A percentile compares a stretch with the other conserved stretches of the same genome.
Evolutionary conservation across 768 basidiomycete genomes (phyloP).

Genomic region (Myochromella boudieri): DNA sequence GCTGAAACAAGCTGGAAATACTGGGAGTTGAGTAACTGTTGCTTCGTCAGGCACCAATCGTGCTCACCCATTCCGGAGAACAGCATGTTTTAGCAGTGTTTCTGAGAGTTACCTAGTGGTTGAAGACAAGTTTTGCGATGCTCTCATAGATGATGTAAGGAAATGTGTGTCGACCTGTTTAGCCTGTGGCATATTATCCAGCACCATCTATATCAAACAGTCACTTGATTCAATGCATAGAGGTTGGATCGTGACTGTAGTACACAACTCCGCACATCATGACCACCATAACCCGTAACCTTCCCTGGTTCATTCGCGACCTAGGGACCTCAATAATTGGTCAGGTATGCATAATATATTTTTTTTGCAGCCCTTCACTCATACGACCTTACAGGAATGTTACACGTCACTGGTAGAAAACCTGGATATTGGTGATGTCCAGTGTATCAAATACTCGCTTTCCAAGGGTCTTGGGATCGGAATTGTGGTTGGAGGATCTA

Average conservation of each 20-base stretch:
- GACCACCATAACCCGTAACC: conserved; percentile 76
- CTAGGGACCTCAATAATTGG: conserved; percentile 83
- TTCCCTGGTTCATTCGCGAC: conserved; percentile 85
- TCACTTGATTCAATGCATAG: too few relatives aligned
- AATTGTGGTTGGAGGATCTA: conserved; percentile 88
- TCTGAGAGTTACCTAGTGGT: too few relatives aligned
- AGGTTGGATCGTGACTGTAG: too few relatives aligned
- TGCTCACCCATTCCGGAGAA: conserved; percentile 21
- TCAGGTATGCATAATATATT: conserved; percentile 45
- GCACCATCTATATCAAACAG: conserved; percentile 5
- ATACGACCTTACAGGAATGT: conserved; percentile 61
- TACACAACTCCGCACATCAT: conserved; percentile 38
- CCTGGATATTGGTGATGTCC: conserved; percentile 69
- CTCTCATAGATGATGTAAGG: too few relatives aligned
- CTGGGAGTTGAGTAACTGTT: not conserved
- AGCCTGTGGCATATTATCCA: too few relatives aligned
- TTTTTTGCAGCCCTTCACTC: not conserved
- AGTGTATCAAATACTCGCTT: conserved; percentile 88
- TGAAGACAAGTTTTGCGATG: not conserved
- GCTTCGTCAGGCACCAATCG: not conserved
- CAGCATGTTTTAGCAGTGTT: conserved; percentile 7
- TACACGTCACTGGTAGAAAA: conserved; percentile 88
- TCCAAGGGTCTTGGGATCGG: conserved; percentile 93
- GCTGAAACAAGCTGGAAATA: conserved; percentile 35
- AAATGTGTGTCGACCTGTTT: too few relatives aligned